Evolutionary conservation across 352 stramenopile genomes (phyloP).

Genomic region (Plasmopara muralis): DNA sequence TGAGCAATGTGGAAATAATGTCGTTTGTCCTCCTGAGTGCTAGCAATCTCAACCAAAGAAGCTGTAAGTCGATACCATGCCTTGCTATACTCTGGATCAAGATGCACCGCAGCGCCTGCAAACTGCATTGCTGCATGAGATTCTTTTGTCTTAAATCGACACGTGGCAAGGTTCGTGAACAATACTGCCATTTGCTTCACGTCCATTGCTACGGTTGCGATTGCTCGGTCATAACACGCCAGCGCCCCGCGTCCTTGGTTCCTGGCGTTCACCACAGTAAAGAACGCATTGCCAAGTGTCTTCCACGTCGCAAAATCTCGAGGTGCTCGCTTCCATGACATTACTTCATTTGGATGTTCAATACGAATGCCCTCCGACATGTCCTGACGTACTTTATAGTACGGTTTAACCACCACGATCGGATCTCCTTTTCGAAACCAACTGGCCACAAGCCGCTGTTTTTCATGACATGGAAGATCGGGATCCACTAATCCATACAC

Average conservation of each 20-base stretch:
- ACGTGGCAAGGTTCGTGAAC: neutral
- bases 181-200: neutral
- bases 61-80: conserved; percentile 1
- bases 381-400: conserved; percentile 29
- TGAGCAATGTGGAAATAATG: neutral
- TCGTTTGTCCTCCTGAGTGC: neutral
- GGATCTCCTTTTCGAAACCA: conserved; percentile 20
- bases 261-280: neutral
- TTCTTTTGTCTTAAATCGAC: neutral
- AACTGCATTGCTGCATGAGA: neutral
- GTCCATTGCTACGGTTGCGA: neutral
- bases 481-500: conserved; percentile 20
- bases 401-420: conserved; percentile 23
- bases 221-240: neutral
- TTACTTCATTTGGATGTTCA: conserved; percentile 8
- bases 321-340: neutral
- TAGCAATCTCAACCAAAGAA: neutral
- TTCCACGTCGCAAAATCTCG: conserved; percentile 1
- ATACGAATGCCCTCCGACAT: conserved; percentile 15
- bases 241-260: neutral
- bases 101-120: conserved; percentile 1
- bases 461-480: conserved; percentile 7
- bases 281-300: conserved; percentile 1
- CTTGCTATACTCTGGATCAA: conserved; percentile 1
- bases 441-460: conserved; percentile 6